Percentiles rank a stretch among this genome's conserved stretches.
These are phyloP conservation scores for Ophiostoma australiae DNA, from an alignment of 2,329 filamentous ascomycete genomes.

Conservation along the genomic window DNA sequence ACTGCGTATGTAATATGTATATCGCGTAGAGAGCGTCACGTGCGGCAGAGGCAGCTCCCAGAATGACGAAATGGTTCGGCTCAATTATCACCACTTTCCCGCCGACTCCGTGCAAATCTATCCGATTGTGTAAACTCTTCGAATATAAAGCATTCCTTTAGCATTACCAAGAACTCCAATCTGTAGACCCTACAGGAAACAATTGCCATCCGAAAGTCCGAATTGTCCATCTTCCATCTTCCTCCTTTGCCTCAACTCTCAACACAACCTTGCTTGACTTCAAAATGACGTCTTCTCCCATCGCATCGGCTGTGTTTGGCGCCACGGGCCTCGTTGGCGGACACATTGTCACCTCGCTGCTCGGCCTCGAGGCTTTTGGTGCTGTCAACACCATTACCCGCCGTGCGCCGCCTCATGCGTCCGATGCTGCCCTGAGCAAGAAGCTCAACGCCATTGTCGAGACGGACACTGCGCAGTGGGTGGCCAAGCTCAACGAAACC, in stretches of 20 bases:
- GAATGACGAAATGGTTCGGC: slow-evolving; percentile 5
- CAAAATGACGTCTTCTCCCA: slow-evolving; percentile 20
- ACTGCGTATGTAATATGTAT: no score
- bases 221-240: background rate
- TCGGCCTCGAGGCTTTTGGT: slow-evolving; percentile 48
- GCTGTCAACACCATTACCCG: slow-evolving; percentile 62
- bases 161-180: background rate
- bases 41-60: background rate
- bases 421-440: slow-evolving; percentile 52
- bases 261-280: background rate
- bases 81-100: background rate
- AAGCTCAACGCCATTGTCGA: slow-evolving; percentile 65
- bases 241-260: background rate
- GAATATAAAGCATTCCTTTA: background rate
- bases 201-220: background rate
- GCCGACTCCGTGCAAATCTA: background rate
- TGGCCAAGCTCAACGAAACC: slow-evolving; percentile 51
- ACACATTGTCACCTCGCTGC: slow-evolving; percentile 65
- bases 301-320: slow-evolving; percentile 48
- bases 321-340: slow-evolving; percentile 66
- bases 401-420: slow-evolving; percentile 52
- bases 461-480: slow-evolving; percentile 65
- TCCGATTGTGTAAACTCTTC: background rate
- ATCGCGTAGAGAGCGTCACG: background rate
- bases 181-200: background rate